Evolutionary conservation across 192 early-diverging fungal species (phyloP).

Genomic region (Cetraspora pellucida): DNA sequence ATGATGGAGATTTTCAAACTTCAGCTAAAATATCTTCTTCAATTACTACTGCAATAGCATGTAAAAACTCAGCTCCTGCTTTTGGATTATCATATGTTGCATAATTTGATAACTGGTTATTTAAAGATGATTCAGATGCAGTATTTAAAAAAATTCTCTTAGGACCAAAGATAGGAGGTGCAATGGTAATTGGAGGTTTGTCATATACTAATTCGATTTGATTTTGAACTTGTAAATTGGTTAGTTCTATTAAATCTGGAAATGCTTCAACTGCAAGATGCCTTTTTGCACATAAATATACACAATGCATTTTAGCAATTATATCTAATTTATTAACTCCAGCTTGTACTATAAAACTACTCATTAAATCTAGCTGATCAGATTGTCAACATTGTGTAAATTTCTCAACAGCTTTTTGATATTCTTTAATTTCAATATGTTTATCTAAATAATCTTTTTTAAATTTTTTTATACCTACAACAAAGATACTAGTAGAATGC

Average conservation of each 20-base stretch:
- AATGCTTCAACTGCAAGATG: constrained; percentile 1
- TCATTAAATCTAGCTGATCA: too few relatives aligned
- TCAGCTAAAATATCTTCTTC: constrained; percentile 2
- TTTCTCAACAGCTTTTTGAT: background rate
- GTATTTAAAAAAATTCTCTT: background rate
- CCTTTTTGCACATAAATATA: background rate
- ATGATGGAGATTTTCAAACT: background rate
- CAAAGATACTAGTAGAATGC: background rate
- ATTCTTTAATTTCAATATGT: background rate
- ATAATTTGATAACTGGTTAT: background rate
- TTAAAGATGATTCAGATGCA: background rate
- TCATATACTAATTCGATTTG: constrained; percentile 2
- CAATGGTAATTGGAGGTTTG: constrained; percentile 1
- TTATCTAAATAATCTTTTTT: constrained; percentile 4
- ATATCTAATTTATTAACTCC: background rate
- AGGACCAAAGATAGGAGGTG: background rate
- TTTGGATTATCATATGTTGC: background rate
- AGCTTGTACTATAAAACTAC: constrained; percentile 2
- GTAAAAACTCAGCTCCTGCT: background rate
- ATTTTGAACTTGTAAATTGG: background rate
- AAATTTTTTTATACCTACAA: too few relatives aligned
- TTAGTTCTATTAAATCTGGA: background rate
- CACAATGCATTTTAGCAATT: background rate
- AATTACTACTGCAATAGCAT: constrained; percentile 17
- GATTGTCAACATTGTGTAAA: too few relatives aligned